Percentiles rank a stretch among this genome's conserved stretches.
These are phyloP conservation scores for Prunus davidiana DNA, from an alignment of 306 rosid genomes.

Conservation along the genomic window DNA sequence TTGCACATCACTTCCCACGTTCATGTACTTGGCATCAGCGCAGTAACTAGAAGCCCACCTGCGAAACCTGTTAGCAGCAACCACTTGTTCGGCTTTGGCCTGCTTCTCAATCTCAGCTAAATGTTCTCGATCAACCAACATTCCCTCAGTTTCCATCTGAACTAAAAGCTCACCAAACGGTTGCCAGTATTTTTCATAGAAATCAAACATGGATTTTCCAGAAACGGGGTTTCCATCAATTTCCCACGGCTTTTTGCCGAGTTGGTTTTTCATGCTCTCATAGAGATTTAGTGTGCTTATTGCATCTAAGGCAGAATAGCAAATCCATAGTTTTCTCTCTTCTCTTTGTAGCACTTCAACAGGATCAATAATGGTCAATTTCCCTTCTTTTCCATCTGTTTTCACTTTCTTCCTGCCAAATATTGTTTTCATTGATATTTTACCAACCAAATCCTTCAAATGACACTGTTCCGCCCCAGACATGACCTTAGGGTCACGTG, in stretches of 20 bases:
- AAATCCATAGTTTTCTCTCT: slow-evolving; percentile 54
- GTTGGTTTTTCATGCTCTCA: slow-evolving; percentile 42
- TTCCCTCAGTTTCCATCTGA: slow-evolving; percentile 90
- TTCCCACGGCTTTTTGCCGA: slow-evolving; percentile 32
- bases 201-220: slow-evolving; percentile 67
- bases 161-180: slow-evolving; percentile 93
- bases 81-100: slow-evolving; percentile 78
- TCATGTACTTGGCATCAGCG: slow-evolving; percentile 86
- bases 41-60: slow-evolving; percentile 86
- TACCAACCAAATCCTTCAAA: slow-evolving; percentile 47
- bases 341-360: slow-evolving; percentile 90
- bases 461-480: slow-evolving; percentile 37
- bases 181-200: slow-evolving; percentile 79
- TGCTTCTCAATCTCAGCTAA: slow-evolving; percentile 78
- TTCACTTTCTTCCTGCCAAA: slow-evolving; percentile 54
- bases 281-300: slow-evolving; percentile 53
- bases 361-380: slow-evolving; percentile 60
- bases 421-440: slow-evolving; percentile 57
- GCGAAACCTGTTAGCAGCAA: slow-evolving; percentile 78
- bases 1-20: slow-evolving; percentile 91
- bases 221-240: slow-evolving; percentile 31
- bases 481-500: slow-evolving; percentile 69
- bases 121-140: slow-evolving; percentile 86
- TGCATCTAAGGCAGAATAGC: slow-evolving; percentile 58
- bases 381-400: slow-evolving; percentile 56